phyloP scores from a whole-genome alignment of 129 eudicot species.

The Chrysanthemum lavandulifolium region DNA sequence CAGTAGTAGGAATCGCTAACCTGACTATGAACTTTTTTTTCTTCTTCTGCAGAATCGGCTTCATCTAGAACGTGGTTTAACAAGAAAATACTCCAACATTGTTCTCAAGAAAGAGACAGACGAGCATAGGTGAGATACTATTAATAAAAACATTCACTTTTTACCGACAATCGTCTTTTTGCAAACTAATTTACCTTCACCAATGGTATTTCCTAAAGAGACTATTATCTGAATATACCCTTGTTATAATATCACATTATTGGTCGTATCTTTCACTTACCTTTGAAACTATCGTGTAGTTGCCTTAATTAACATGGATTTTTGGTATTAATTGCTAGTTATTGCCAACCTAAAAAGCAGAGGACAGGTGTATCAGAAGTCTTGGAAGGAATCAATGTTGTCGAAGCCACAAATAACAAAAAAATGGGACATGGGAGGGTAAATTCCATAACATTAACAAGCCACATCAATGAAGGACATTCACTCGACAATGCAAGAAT shows the following conservation, averaged over 20 bases:
- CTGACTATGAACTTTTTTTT: conserved; percentile 4
- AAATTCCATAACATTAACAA: conserved; percentile 11
- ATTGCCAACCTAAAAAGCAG: conserved; percentile 20
- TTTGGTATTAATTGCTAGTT: conserved; percentile 21
- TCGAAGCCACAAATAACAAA: conserved; percentile 24
- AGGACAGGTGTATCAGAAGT: conserved; percentile 13
- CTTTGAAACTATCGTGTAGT: background rate
- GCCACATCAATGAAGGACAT: conserved; percentile 15
- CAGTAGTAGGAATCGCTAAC: background rate
- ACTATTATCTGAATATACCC: background rate
- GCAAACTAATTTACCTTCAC: conserved; percentile 3
- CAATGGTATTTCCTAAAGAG: background rate
- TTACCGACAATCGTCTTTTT: background rate
- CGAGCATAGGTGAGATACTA: conserved; percentile 21
- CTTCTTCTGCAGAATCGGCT: conserved; percentile 10
- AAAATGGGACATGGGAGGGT: conserved; percentile 19
- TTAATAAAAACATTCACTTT: background rate
- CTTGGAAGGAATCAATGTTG: conserved; percentile 4
- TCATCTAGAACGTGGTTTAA: conserved; percentile 16
- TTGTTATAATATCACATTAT: background rate
- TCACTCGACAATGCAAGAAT: conserved; percentile 13
- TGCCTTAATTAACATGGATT: conserved; percentile 4
- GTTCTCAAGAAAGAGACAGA: conserved; percentile 26
- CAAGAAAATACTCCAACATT: conserved; percentile 21
- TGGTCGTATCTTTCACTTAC: conserved; percentile 4